These are phyloP conservation scores for Metschnikowia vanudenii DNA, from an alignment of 805 yeast species.

Conservation along the genomic window DNA sequence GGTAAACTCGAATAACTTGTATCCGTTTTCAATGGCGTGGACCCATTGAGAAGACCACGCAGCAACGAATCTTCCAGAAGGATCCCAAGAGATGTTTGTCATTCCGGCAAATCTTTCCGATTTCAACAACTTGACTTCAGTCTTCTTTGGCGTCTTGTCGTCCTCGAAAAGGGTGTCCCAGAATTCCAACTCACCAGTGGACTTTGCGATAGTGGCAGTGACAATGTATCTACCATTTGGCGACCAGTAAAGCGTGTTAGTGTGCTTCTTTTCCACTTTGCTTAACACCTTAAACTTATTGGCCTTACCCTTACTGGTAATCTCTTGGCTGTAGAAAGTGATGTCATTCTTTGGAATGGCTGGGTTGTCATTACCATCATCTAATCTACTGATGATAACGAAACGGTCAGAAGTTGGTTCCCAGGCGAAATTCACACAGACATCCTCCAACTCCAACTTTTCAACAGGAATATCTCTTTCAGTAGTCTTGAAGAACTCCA, in stretches of 20 bases:
- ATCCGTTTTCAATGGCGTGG: constrained; percentile 86
- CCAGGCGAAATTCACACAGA: constrained; percentile 88
- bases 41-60: constrained; percentile 87
- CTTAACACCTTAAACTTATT: constrained; percentile 59
- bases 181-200: constrained; percentile 72
- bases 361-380: constrained; percentile 55
- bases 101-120: constrained; percentile 70
- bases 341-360: constrained; percentile 66
- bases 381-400: constrained; percentile 67
- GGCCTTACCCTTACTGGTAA: constrained; percentile 47
- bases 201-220: constrained; percentile 46
- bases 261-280: constrained; percentile 56
- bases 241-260: constrained; percentile 79
- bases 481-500: constrained; percentile 83
- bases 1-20: constrained; percentile 78
- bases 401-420: constrained; percentile 92
- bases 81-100: constrained; percentile 90
- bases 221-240: constrained; percentile 88
- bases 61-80: constrained; percentile 87
- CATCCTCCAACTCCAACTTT: constrained; percentile 87
- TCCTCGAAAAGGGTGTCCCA: constrained; percentile 85
- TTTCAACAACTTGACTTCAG: constrained; percentile 56
- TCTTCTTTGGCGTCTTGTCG: constrained; percentile 48
- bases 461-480: constrained; percentile 95
- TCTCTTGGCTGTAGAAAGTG: constrained; percentile 81